A percentile compares a stretch with the other conserved stretches of the same genome.
phyloP scores from a whole-genome alignment of 2,329 filamentous ascomycete species.

The Diaporthe aspalathi region DNA sequence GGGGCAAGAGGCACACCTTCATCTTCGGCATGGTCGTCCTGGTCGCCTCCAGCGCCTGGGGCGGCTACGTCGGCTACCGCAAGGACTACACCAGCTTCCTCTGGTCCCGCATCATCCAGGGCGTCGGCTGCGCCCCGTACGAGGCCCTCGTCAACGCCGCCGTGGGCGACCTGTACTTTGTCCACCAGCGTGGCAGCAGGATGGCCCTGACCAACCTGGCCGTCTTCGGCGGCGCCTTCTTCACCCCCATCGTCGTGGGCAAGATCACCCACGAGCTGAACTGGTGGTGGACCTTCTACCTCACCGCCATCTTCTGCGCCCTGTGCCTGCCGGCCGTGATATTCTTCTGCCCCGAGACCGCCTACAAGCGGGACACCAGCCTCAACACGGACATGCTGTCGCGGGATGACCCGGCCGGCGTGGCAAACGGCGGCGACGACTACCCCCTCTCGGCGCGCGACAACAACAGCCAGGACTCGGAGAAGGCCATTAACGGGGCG shows the following conservation, averaged over 20 bases:
- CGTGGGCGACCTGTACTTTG: slow-evolving; percentile 90
- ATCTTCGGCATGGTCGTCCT: slow-evolving; percentile 80
- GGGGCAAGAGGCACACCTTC: slow-evolving; percentile 93
- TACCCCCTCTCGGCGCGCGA: not conserved
- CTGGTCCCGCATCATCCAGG: slow-evolving; percentile 85
- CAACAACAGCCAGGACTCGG: slow-evolving; percentile 24
- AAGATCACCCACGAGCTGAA: slow-evolving; percentile 81
- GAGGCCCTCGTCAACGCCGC: slow-evolving; percentile 90
- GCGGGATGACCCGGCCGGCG: slow-evolving; percentile 44
- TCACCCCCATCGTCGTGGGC: slow-evolving; percentile 89
- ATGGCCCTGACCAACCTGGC: slow-evolving; percentile 82
- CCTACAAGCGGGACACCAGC: slow-evolving; percentile 73
- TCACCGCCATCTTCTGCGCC: slow-evolving; percentile 86
- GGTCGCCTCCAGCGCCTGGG: slow-evolving; percentile 82
- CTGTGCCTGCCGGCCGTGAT: slow-evolving; percentile 77
- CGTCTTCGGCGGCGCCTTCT: slow-evolving; percentile 67
- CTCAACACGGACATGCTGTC: slow-evolving; percentile 76
- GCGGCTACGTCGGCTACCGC: slow-evolving; percentile 67
- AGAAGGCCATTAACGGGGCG: slow-evolving; percentile 17
- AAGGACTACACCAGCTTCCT: slow-evolving; percentile 78
- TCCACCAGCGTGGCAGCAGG: slow-evolving; percentile 84
- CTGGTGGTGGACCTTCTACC: slow-evolving; percentile 91
- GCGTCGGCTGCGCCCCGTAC: slow-evolving; percentile 87
- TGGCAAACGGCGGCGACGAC: slow-evolving; percentile 13
- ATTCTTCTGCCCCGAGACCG: slow-evolving; percentile 86